These are phyloP conservation scores for Microcyclosporella mali DNA, from an alignment of 2,329 filamentous ascomycete genomes.

Conservation along the genomic window DNA sequence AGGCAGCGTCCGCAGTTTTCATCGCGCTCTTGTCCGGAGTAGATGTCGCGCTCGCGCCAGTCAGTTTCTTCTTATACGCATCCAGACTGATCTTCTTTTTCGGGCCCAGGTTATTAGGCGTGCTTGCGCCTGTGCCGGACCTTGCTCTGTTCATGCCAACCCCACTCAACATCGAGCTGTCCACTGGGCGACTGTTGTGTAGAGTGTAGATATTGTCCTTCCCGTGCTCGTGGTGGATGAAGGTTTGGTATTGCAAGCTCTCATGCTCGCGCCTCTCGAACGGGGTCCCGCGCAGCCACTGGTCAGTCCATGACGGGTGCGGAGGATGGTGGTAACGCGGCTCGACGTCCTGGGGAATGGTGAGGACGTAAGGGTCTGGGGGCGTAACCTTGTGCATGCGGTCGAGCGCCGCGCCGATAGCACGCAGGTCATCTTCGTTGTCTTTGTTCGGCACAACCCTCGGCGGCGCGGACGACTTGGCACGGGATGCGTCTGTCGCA, in stretches of 20 bases:
- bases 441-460: constrained; percentile 19
- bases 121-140: constrained; percentile 34
- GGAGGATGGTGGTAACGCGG: constrained; percentile 37
- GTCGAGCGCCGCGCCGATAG: constrained; percentile 37
- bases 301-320: constrained; percentile 27
- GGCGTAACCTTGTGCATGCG: constrained; percentile 40
- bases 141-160: constrained; percentile 20
- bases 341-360: constrained; percentile 40
- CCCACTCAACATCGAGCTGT: constrained; percentile 24
- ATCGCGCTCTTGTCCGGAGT: constrained; percentile 19
- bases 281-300: constrained; percentile 44
- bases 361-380: constrained; percentile 42
- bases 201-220: constrained; percentile 25
- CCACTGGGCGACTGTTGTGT: constrained; percentile 24
- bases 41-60: constrained; percentile 27
- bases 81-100: constrained; percentile 59
- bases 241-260: constrained; percentile 57
- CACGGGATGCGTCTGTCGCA: constrained; percentile 11
- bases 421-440: constrained; percentile 32
- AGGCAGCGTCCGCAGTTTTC: constrained; percentile 15
- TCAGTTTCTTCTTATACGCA: constrained; percentile 54
- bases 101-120: constrained; percentile 33
- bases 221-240: constrained; percentile 52
- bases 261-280: constrained; percentile 51
- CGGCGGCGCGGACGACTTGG: constrained; percentile 4